These are phyloP conservation scores for Aspergillus homomorphus DNA, from an alignment of 495 filamentous ascomycete species.

Conservation along the genomic window DNA sequence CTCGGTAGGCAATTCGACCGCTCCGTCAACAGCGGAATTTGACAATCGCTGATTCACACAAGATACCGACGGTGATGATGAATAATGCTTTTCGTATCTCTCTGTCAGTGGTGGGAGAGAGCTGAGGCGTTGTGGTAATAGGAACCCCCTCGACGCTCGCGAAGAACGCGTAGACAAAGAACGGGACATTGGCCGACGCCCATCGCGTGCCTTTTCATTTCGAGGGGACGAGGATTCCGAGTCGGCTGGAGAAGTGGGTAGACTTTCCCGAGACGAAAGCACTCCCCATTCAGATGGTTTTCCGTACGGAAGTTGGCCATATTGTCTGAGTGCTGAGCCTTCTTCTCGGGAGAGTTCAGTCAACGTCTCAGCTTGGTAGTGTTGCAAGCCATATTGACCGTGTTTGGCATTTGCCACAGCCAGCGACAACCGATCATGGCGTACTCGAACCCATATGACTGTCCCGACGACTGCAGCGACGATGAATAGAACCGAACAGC, in stretches of 20 bases:
- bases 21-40: constrained; percentile 40
- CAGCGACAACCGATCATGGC: constrained; percentile 38
- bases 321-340: constrained; percentile 32
- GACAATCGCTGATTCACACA: constrained; percentile 32
- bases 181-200: constrained; percentile 33
- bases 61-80: constrained; percentile 13
- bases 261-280: constrained; percentile 39
- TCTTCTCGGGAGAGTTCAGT: constrained; percentile 37
- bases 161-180: constrained; percentile 32
- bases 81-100: constrained; percentile 14
- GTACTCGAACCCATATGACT: constrained; percentile 40
- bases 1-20: constrained; percentile 40
- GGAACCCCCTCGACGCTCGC: constrained; percentile 22
- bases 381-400: constrained; percentile 24
- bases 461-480: constrained; percentile 32
- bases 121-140: constrained; percentile 24
- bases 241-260: constrained; percentile 21
- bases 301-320: constrained; percentile 40
- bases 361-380: constrained; percentile 32
- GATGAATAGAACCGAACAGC: constrained; percentile 38
- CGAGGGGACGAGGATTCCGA: constrained; percentile 29
- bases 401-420: constrained; percentile 26
- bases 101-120: constrained; percentile 35
- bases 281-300: constrained; percentile 43
- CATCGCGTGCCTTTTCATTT: constrained; percentile 27